Base-by-base conservation (phyloP, 352 stramenopile species). In the Nothophytophthora sp. region DNA sequence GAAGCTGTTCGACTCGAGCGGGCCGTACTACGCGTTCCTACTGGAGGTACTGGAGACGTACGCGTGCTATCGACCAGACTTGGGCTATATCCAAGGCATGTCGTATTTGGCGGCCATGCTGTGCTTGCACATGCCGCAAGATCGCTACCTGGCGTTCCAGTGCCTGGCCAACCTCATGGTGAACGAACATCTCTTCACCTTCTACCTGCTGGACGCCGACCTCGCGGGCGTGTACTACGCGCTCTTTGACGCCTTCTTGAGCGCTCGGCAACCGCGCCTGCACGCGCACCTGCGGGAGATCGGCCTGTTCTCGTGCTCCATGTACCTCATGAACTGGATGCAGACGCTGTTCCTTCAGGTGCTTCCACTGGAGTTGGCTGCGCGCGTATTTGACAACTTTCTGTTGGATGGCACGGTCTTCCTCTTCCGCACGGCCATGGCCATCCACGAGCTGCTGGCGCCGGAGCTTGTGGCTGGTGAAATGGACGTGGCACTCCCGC, bases 31-130 rank as follows among this genome's bases (percentile, higher is more conserved):
- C 40, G 73, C 75, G 4, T 90, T 80, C 27, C 45, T 95, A 27
- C 63, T 86, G 5, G 83, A 96, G 51, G 81, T 95, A 1, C 64
- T 96, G 8, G 83, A 92, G 44, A 91, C 88, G 5, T 96, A 95
- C 49, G 82, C 82, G 5, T 92, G 81, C 49, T 95, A 94, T 44
- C 81, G 88, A 3, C 88, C 88, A 4, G 88, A 96, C 32, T 56
- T 96, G 20, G 88, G 88, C 0, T 96, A 96, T 42, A 92, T 95
- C 40, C 88, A 96, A 43, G 88, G 88, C 22, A 96, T 96, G 86
- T 92, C 79, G 40, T 96, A 96, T 44, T 55, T 96, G 13, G 84
- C 86, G 0, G 88, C 88, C 10, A 71, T 95, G 60, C 38, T 96
- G 18, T 93, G 82, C 51, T 56, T 96, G 9, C 83, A 95, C 62